Base-by-base conservation (phyloP, 495 filamentous ascomycete species). In the Podospora pseudoanserina region DNA sequence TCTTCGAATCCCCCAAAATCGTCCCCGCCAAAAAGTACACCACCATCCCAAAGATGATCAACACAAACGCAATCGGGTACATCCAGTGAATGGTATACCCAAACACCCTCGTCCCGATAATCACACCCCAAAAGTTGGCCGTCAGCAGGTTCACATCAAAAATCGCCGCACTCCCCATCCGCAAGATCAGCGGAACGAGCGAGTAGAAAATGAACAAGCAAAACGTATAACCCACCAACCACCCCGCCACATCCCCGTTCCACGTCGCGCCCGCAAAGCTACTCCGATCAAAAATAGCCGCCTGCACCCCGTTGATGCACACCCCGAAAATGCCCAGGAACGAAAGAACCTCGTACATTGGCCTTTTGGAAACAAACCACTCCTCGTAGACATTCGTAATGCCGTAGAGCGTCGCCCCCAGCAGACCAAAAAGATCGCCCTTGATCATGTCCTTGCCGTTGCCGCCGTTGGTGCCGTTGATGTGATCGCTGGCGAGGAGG, bases 121-220 rank as follows among this genome's bases (percentile, higher is more conserved):
- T 87, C 30, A 96, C 91, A 73, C 92, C 92, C 94, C 96, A 98
- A 83, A 98, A 98, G 79, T 97, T 98, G 74, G 88, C 91, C 20
- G 96, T 99, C 63, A 99, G 83, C 74, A 99, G 82, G 32, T 89
- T 92, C 76, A 99, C 93, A 78, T 99, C 96, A 83, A 97, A 97
- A 81, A 99, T 97, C 20, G 94, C 95, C 0, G 95, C 95, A 9
- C 86, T 90, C 4, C 91, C 88, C 76, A 97, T 90, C 28, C 95
- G 91, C 80, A 97, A 88, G 69, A 98, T 81, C 60, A 97, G 82
- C 19, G 95, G 95, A 5, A 89, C 93, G 11, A 93, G 83, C 13
- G 88, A 88, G 81, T 99, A 99, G 82, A 99, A 99, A 64, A 94
- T 77, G 53, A 83, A 79, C 13, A 99, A 84, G 60, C 88, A 89